Base-by-base conservation (phyloP, 345 rosid species). In the Brassica cretica region DNA sequence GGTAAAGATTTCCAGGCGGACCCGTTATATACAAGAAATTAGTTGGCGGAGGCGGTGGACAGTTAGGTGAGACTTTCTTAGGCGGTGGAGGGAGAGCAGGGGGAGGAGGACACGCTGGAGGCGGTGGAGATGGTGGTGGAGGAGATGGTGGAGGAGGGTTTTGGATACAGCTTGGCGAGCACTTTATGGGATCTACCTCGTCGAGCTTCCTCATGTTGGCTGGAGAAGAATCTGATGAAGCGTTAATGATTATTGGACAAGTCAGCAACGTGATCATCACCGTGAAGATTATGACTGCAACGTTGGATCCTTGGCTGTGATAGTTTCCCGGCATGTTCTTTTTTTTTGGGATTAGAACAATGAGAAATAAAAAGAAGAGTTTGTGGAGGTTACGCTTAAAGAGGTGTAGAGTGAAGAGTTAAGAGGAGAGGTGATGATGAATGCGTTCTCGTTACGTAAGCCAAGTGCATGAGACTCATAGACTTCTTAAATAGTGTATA, bases 11-110 rank as follows among this genome's bases (percentile, higher is more conserved):
- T 60, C 89, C 93, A 18, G 93, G 93, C 5, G 93, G 90, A 55
- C 90, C 89, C 4, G 93, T 85, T 62, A 86, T 81, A 83, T 86
- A 89, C 53, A 89, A 77, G 46, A 74, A 74, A 8, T 81, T 78
- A 6, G 85, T 15, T 1, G 91, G 86, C 1, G 92, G 87, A 3
- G 90, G 90, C 30, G 93, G 93, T 21, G 93, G 89, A 68, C 88
- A 86, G 81, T 84, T 46, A 1, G 88, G 86, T 10, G 82, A 81
- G 6, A 61, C 66, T 79, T 89, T 86, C 72, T 82, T 82, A 0
- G 84, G 82, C 5, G 90, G 85, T 14, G 87, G 85, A 0, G 78
- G 86, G 14, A 84, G 87, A 62, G 83, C 80, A 33, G 87, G 86
- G 0, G 80, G 88, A 29, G 87, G 87, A 18, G 85, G 85, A 66